Evolutionary conservation across 2,329 filamentous ascomycete genomes (phyloP).

Genomic region (Trichoderma cornu-damae): DNA sequence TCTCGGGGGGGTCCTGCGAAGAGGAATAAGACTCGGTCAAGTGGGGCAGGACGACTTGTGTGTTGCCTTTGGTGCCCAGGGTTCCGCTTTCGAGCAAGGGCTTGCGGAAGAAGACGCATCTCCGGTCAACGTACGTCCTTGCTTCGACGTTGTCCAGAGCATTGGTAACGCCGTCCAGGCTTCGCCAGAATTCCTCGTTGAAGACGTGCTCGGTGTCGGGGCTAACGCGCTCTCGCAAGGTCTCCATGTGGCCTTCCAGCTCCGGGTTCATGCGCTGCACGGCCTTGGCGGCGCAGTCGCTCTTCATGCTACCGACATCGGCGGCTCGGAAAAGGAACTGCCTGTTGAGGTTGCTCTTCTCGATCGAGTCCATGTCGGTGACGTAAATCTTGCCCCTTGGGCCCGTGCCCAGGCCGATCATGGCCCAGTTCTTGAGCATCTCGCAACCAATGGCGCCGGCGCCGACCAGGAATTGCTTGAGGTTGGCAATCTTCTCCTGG

Average conservation of each 20-base stretch:
- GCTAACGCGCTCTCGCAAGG: constrained; percentile 84
- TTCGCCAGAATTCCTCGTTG: constrained; percentile 86
- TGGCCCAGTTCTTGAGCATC: constrained; percentile 99
- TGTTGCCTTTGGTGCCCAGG: constrained; percentile 98
- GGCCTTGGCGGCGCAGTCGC: constrained; percentile 84
- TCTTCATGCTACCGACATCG: constrained; percentile 95
- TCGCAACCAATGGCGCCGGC: constrained; percentile 97
- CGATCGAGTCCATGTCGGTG: constrained; percentile 97
- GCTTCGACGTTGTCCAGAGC: constrained; percentile 97
- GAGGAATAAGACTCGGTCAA: constrained; percentile 93
- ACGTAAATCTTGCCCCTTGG: constrained; percentile 84
- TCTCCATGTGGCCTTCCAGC: constrained; percentile 75
- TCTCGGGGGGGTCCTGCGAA: constrained; percentile 94
- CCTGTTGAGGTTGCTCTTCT: constrained; percentile 96
- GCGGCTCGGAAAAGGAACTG: constrained; percentile 93
- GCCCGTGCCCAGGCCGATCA: constrained; percentile 91
- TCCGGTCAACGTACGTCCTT: constrained; percentile 89
- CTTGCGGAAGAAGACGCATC: constrained; percentile 98
- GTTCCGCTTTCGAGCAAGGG: constrained; percentile 94
- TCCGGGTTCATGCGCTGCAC: constrained; percentile 95
- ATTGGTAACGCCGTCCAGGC: constrained; percentile 88
- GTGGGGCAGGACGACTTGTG: constrained; percentile 85
- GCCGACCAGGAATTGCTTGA: constrained; percentile 91
- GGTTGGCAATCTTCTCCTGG: constrained; percentile 86
- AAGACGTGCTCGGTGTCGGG: constrained; percentile 90